A percentile compares a stretch with the other conserved stretches of the same genome.
Evolutionary conservation across 495 filamentous ascomycete genomes (phyloP).

Genomic region (Penicillium cataractarum): DNA sequence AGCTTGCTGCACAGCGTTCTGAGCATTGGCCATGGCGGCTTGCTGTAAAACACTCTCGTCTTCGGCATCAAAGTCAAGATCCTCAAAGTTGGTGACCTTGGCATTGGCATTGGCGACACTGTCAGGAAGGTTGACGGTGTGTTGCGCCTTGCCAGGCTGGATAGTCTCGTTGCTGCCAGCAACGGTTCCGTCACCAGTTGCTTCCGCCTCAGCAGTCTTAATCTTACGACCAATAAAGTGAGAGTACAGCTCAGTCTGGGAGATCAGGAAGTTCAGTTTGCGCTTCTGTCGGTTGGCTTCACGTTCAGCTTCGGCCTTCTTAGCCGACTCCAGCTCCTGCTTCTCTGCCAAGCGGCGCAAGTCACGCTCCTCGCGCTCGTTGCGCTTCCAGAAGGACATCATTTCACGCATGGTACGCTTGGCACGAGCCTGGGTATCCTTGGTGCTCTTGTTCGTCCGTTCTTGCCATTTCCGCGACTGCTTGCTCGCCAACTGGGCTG

Average conservation of each 20-base stretch:
- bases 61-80: constrained; percentile 93
- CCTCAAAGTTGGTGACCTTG: constrained; percentile 90
- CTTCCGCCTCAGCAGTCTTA: constrained; percentile 92
- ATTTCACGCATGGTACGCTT: constrained; percentile 99
- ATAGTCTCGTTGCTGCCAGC: constrained; percentile 55
- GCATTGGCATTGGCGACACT: constrained; percentile 57
- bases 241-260: constrained; percentile 97
- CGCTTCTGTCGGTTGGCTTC: constrained; percentile 96
- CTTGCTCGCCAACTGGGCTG: constrained; percentile 93
- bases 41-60: constrained; percentile 81
- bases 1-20: constrained; percentile 93
- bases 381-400: constrained; percentile 99
- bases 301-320: constrained; percentile 93
- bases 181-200: constrained; percentile 74
- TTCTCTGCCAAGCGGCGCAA: constrained; percentile 90
- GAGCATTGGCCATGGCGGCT: constrained; percentile 93
- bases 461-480: constrained; percentile 97
- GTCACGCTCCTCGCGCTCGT: constrained; percentile 96
- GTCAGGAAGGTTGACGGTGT: constrained; percentile 60
- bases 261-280: constrained; percentile 99
- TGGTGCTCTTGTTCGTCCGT: constrained; percentile 95
- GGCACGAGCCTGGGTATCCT: constrained; percentile 94
- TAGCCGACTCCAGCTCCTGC: constrained; percentile 94
- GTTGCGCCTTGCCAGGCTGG: constrained; percentile 48
- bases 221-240: constrained; percentile 99